phyloP scores from a whole-genome alignment of 208 protist genomes.

The Trypanosoma melophagium region DNA sequence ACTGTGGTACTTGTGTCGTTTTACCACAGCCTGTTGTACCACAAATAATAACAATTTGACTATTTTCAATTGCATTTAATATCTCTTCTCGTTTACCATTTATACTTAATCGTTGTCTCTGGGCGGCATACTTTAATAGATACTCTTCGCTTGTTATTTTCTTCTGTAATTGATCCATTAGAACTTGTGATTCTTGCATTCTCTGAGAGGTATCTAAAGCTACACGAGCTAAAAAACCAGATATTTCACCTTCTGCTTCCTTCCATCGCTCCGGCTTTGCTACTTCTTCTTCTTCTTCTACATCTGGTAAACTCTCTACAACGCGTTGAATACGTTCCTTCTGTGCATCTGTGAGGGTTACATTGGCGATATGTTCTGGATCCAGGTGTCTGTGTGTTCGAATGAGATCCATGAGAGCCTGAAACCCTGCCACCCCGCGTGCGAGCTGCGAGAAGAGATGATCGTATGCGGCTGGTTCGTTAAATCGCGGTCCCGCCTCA shows the following conservation, averaged over 20 bases:
- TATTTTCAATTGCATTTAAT: constrained; percentile 57
- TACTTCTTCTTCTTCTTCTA: constrained; percentile 29
- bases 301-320: constrained; percentile 20
- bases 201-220: constrained; percentile 28
- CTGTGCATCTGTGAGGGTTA: constrained; percentile 31
- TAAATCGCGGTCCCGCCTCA: constrained; percentile 32
- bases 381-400: constrained; percentile 32
- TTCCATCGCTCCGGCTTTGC: constrained; percentile 14
- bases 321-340: constrained; percentile 33
- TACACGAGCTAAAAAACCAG: constrained; percentile 24
- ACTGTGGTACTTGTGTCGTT: constrained; percentile 96
- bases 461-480: constrained; percentile 44
- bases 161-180: constrained; percentile 34
- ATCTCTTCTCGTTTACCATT: constrained; percentile 64
- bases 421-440: constrained; percentile 31
- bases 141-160: constrained; percentile 67
- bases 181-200: constrained; percentile 47
- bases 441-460: constrained; percentile 42
- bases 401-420: constrained; percentile 37
- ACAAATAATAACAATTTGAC: constrained; percentile 91
- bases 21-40: constrained; percentile 97
- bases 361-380: constrained; percentile 38
- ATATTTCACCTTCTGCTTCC: constrained; percentile 10
- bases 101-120: constrained; percentile 75
- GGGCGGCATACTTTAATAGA: constrained; percentile 54